A percentile compares a stretch with the other conserved stretches of the same genome.
phyloP scores from a whole-genome alignment of 2,329 filamentous ascomycete species.

The Hortaea werneckii region DNA sequence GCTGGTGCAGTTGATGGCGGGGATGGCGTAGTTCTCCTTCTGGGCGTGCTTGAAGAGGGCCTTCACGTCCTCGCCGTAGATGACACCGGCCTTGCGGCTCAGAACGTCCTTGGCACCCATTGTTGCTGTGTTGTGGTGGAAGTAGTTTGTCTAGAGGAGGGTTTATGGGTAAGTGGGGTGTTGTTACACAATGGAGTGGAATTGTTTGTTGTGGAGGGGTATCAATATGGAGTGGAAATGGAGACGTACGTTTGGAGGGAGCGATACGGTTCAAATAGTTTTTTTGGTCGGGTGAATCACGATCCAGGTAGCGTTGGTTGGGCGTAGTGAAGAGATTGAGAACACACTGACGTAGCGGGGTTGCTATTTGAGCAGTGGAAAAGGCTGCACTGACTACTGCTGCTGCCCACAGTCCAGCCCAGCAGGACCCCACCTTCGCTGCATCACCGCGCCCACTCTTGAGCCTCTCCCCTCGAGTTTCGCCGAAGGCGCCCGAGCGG shows the following conservation, averaged over 20 bases:
- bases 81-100: constrained; percentile 27
- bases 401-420: too few relatives aligned
- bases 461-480: too few relatives aligned
- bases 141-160: neutral
- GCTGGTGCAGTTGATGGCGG: constrained; percentile 68
- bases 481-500: too few relatives aligned
- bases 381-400: too few relatives aligned
- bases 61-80: constrained; percentile 28
- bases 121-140: constrained; percentile 4
- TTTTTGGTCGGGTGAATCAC: neutral
- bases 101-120: constrained; percentile 20
- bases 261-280: neutral
- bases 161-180: neutral
- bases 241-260: neutral
- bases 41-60: constrained; percentile 80
- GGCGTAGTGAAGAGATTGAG: neutral
- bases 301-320: neutral
- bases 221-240: too few relatives aligned
- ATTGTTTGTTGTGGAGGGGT: too few relatives aligned
- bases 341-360: neutral
- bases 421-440: too few relatives aligned
- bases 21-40: constrained; percentile 79
- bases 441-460: too few relatives aligned
- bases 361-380: too few relatives aligned
- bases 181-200: neutral